phyloP scores from a whole-genome alignment of 352 stramenopile genomes.

The Phytophthora tentaculata region DNA sequence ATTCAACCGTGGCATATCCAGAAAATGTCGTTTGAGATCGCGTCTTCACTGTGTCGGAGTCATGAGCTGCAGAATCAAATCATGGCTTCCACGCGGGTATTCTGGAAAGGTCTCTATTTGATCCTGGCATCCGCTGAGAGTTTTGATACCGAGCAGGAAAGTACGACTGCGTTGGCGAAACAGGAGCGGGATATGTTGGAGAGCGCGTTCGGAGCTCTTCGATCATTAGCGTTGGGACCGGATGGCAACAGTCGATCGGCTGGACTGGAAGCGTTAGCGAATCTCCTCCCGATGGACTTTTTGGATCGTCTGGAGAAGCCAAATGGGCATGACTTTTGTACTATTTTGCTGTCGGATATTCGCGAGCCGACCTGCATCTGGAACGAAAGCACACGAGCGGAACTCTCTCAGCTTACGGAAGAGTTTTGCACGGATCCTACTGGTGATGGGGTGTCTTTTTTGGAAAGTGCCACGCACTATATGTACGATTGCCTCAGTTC shows the following conservation, averaged over 20 bases:
- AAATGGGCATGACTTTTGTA: slow-evolving; percentile 78
- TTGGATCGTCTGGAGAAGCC: slow-evolving; percentile 75
- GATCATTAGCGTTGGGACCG: slow-evolving; percentile 62
- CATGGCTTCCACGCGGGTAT: slow-evolving; percentile 65
- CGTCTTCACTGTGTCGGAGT: slow-evolving; percentile 67
- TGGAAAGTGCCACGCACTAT: slow-evolving; percentile 75
- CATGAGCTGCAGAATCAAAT: slow-evolving; percentile 68
- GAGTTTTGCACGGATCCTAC: slow-evolving; percentile 69
- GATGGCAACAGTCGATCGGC: slow-evolving; percentile 59
- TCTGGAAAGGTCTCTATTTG: slow-evolving; percentile 83
- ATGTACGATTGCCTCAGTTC: slow-evolving; percentile 84
- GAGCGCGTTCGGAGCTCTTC: slow-evolving; percentile 70
- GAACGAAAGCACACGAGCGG: slow-evolving; percentile 63
- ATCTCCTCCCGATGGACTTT: slow-evolving; percentile 76
- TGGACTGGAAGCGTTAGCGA: slow-evolving; percentile 65
- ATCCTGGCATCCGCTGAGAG: slow-evolving; percentile 74
- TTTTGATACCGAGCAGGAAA: slow-evolving; percentile 43
- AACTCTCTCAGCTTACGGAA: slow-evolving; percentile 78
- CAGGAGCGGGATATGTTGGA: slow-evolving; percentile 81
- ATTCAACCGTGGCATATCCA: slow-evolving; percentile 85
- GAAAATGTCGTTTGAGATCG: slow-evolving; percentile 79
- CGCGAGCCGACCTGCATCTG: slow-evolving; percentile 81
- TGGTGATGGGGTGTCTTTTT: slow-evolving; percentile 63
- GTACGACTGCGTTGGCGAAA: slow-evolving; percentile 51
- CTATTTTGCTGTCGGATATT: slow-evolving; percentile 72